Conservation (phyloP, 2,329 filamentous ascomycete species). For the Fusarium sp. region DNA sequence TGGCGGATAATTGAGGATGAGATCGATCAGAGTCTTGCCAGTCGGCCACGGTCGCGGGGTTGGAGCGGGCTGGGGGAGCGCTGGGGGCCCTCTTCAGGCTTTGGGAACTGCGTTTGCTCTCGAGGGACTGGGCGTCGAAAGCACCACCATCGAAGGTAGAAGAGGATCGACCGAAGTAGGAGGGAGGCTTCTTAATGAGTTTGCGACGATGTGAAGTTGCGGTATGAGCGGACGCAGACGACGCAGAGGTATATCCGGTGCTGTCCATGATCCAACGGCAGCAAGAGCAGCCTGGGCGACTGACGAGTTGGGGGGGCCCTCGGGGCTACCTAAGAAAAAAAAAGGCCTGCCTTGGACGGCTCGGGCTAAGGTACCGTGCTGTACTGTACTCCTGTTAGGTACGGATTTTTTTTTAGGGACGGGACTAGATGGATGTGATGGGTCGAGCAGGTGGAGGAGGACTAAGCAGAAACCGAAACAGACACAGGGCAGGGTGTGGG, state of each 20-base stretch:
- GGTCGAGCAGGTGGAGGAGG: slow-evolving; percentile 42
- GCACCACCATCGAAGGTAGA: slow-evolving; percentile 61
- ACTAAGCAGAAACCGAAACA: slow-evolving; percentile 28
- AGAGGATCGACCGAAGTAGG: slow-evolving; percentile 60
- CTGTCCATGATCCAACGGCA: slow-evolving; percentile 59
- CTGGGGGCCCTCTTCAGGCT: slow-evolving; percentile 71
- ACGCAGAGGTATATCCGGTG: slow-evolving; percentile 51
- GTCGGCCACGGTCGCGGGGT: slow-evolving; percentile 62
- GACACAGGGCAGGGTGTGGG: slow-evolving; percentile 38
- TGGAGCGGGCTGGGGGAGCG: slow-evolving; percentile 63
- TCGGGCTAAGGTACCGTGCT: slow-evolving; percentile 14
- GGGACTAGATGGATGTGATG: slow-evolving; percentile 28
- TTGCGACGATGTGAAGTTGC: slow-evolving; percentile 66
- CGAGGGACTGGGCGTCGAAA: slow-evolving; percentile 67
- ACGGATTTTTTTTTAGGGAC: slow-evolving; percentile 32
- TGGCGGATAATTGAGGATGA: slow-evolving; percentile 51
- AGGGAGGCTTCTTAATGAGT: slow-evolving; percentile 71
- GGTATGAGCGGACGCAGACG: slow-evolving; percentile 52
- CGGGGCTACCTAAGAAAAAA: slow-evolving; percentile 40
- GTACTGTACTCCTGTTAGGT: slow-evolving; percentile 33
- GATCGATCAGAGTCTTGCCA: slow-evolving; percentile 52
- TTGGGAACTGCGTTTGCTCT: slow-evolving; percentile 72
- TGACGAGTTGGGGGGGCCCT: slow-evolving; percentile 28
- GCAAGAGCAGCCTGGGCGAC: slow-evolving; percentile 39
- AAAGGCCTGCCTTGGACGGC: slow-evolving; percentile 44